phyloP scores from a whole-genome alignment of 139 green algal genomes.

The Spirogloea muscicola region DNA sequence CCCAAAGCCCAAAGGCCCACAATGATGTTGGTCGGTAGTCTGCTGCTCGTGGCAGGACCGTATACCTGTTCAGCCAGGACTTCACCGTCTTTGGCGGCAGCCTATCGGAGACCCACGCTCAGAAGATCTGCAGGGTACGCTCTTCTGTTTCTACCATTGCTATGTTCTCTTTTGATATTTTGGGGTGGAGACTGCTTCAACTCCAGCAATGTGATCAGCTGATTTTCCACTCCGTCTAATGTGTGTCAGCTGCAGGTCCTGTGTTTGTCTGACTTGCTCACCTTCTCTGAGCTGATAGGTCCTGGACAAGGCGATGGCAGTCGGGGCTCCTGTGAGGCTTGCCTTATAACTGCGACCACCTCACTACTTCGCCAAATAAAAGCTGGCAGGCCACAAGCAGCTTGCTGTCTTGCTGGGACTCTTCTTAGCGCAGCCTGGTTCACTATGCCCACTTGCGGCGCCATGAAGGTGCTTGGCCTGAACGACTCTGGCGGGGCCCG shows the following conservation, averaged over 20 bases:
- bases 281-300: slow-evolving; percentile 9
- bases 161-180: not conserved
- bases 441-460: not conserved
- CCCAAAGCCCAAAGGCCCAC: not conserved
- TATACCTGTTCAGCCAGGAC: slow-evolving; percentile 57
- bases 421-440: not conserved
- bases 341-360: not conserved
- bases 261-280: no score
- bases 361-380: not conserved
- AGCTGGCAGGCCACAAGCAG: not conserved
- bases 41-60: slow-evolving; percentile 11
- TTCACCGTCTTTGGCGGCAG: slow-evolving; percentile 67
- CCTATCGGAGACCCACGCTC: slow-evolving; percentile 60
- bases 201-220: no score
- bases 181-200: not conserved
- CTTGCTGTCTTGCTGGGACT: not conserved
- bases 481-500: slow-evolving; percentile 67
- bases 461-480: slow-evolving; percentile 55
- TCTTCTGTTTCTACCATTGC: not conserved
- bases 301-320: slow-evolving; percentile 44
- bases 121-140: slow-evolving; percentile 59
- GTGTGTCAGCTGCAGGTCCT: no score
- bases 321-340: slow-evolving; percentile 32
- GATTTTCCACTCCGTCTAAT: no score
- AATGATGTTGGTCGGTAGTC: not conserved